These are phyloP conservation scores for Fremontodendron californicum DNA, from an alignment of 345 rosid species.

Conservation along the genomic window DNA sequence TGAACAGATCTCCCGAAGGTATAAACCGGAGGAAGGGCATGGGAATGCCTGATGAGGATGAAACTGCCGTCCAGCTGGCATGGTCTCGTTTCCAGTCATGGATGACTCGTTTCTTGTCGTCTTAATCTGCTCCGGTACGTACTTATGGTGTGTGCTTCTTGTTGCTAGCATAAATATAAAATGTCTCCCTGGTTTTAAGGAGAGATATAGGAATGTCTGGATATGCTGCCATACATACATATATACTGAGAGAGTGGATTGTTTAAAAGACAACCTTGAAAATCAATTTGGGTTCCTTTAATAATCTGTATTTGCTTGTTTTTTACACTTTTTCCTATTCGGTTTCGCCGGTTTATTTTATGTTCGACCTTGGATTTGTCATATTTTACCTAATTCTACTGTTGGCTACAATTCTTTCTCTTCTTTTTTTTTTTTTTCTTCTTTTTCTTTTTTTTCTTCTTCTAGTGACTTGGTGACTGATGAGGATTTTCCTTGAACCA, in stretches of 20 bases:
- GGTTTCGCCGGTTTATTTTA: not conserved
- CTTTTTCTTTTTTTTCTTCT: too few relatives aligned
- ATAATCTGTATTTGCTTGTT: not conserved
- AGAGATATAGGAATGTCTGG: not conserved
- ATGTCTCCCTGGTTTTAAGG: not conserved
- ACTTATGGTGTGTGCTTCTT: not conserved
- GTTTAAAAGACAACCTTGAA: not conserved
- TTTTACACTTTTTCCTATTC: not conserved
- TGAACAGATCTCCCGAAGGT: constrained; percentile 78
- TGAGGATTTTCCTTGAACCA: not conserved
- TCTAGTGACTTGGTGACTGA: not conserved
- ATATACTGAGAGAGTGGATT: not conserved
- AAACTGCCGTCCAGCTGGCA: constrained; percentile 73
- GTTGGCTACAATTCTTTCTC: not conserved
- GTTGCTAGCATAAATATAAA: not conserved
- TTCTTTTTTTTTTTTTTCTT: too few relatives aligned
- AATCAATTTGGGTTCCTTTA: not conserved
- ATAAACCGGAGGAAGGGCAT: constrained; percentile 71
- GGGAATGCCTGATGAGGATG: constrained; percentile 86
- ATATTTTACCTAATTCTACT: not conserved
- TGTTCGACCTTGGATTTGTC: not conserved
- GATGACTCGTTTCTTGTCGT: constrained; percentile 63
- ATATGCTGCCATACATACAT: not conserved
- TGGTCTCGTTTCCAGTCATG: constrained; percentile 88
- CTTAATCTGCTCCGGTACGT: constrained; percentile 7